A percentile compares a stretch with the other conserved stretches of the same genome.
Evolutionary conservation across 139 green algal species (phyloP).

Genomic region (Zygnema circumcarinatum): DNA sequence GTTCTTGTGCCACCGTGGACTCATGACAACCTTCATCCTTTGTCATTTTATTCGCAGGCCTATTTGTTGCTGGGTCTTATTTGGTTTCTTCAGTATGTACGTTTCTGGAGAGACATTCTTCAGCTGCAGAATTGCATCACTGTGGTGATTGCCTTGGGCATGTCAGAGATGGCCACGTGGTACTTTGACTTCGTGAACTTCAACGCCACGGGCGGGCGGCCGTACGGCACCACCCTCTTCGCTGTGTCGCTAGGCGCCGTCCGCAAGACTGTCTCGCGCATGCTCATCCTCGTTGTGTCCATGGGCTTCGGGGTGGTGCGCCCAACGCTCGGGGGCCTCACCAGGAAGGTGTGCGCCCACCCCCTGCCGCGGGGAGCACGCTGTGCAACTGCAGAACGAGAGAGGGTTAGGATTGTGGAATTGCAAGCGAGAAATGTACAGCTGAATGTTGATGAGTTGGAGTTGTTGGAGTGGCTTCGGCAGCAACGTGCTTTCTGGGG

Average conservation of each 20-base stretch:
- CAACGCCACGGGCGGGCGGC: constrained; percentile 71
- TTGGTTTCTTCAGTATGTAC: constrained; percentile 61
- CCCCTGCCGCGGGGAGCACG: too few species aligned
- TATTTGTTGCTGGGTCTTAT: constrained; percentile 65
- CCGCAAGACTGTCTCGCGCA: constrained; percentile 68
- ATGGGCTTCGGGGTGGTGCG: constrained; percentile 77
- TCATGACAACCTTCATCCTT: too few species aligned
- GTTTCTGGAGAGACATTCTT: constrained; percentile 69
- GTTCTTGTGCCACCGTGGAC: too few species aligned
- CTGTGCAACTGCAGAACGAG: constrained; percentile 37
- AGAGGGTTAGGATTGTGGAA: too few species aligned
- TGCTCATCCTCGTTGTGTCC: constrained; percentile 72
- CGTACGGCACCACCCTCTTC: constrained; percentile 66
- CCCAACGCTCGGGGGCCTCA: constrained; percentile 70
- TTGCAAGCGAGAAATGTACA: too few species aligned
- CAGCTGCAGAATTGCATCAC: constrained; percentile 74
- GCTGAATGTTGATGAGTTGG: too few species aligned
- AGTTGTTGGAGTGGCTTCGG: too few species aligned
- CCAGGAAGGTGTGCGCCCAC: constrained; percentile 41
- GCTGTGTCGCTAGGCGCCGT: constrained; percentile 70
- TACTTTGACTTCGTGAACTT: constrained; percentile 81
- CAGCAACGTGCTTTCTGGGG: too few species aligned
- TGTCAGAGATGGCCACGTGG: constrained; percentile 75
- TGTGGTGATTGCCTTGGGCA: constrained; percentile 67
- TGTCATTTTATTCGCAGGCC: not conserved